Base-by-base conservation (phyloP, 2,329 filamentous ascomycete genomes). In the Parafenestella ontariensis region DNA sequence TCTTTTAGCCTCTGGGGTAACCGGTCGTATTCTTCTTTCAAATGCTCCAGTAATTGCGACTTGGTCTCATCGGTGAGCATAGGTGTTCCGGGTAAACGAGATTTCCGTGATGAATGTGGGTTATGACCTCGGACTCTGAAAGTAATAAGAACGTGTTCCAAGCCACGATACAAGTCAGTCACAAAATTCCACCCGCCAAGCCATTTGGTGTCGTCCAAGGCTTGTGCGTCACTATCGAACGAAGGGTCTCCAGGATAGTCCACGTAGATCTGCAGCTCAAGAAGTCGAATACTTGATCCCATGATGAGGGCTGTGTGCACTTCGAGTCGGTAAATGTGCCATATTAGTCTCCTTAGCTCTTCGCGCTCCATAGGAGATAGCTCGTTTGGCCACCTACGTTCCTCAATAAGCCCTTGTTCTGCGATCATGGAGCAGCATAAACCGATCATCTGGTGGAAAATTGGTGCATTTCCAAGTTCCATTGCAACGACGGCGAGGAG, bases 251-350 rank as follows among this genome's bases (percentile, higher is more conserved):
- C 18, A 7, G 46, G 46, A 40, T 48, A 48, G 9, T 34, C 46
- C 5, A 48, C 46, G 18, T 37, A 10, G 46, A 23, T 39, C 17
- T 48, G 46, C 5, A n/a, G 13, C n/a, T 48, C 46, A 3, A 20
- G 17, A 18, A 21, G 13, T 20, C 40, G 48, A 17, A 51, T 40
- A 18, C 15, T 6, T 17, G 39, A 36, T 8, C 48, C 40, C 20
- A 51, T 26, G 40, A 51, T 29, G 31, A 40, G 31, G 13, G 39
- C 48, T 18, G 48, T 51, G 18, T 51, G 48, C 4, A 45, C 40
- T 17, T 51, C 48, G 10, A 51, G 48, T 20, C 48, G 48, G 26
- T 51, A 51, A 20, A 51, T 33, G 8, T 24, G 36, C 48, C 48
- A 45, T 3, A 40, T 43, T 29, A 51, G 31, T 11, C 48, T 45